Evolutionary conservation across 768 basidiomycete genomes (phyloP).

Genomic region (Hygrocybe coccinea): DNA sequence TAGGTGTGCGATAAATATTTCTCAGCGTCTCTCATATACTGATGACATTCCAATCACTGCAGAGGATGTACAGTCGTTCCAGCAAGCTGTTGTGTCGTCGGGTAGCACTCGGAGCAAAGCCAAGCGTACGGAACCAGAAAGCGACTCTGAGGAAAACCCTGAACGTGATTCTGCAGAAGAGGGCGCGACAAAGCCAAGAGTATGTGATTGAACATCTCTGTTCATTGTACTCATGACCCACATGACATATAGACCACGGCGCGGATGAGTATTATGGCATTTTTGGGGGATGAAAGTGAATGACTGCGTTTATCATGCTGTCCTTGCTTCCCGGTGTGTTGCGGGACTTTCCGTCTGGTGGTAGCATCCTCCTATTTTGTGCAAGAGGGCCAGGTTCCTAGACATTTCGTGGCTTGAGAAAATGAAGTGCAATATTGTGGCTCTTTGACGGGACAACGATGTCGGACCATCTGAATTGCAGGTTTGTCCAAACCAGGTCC

Average conservation of each 20-base stretch:
- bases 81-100: constrained; percentile 42
- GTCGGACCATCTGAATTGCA: too few species aligned
- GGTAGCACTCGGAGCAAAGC: constrained; percentile 24
- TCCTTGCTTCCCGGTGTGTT: too few species aligned
- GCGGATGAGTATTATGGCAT: constrained; percentile 62
- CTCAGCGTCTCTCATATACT: constrained; percentile 3
- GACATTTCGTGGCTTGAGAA: too few species aligned
- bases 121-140: constrained; percentile 16
- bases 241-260: constrained; percentile 36
- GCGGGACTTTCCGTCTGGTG: too few species aligned
- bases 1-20: constrained; percentile 44
- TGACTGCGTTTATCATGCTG: neutral
- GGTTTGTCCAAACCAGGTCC: too few species aligned
- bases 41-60: neutral
- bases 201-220: constrained; percentile 20
- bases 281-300: constrained; percentile 71
- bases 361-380: too few species aligned
- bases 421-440: too few species aligned
- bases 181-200: constrained; percentile 40
- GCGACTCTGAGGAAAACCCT: constrained; percentile 18
- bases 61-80: constrained; percentile 78
- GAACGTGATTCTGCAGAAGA: constrained; percentile 26
- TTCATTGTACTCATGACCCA: neutral
- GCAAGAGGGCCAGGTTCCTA: too few species aligned
- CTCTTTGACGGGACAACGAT: too few species aligned